These are phyloP conservation scores for Sarocladium brachiariae DNA, from an alignment of 2,329 filamentous ascomycete species.

Conservation along the genomic window DNA sequence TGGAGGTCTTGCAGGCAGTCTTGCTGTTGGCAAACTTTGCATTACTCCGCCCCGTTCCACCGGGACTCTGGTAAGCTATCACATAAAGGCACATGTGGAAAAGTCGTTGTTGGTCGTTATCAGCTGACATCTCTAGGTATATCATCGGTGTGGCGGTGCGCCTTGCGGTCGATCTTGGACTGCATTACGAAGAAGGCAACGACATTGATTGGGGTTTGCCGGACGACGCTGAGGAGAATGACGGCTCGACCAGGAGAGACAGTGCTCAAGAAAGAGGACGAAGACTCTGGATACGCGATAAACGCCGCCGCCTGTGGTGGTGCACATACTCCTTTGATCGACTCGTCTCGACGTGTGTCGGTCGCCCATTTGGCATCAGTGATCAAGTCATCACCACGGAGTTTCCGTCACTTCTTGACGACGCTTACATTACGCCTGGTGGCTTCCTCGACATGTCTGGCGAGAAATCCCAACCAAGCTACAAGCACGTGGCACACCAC, in stretches of 20 bases:
- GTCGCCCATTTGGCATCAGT: constrained; percentile 87
- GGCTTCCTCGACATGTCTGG: constrained; percentile 60
- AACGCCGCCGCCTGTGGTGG: constrained; percentile 89
- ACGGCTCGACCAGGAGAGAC: neutral
- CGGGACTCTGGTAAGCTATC: constrained; percentile 66
- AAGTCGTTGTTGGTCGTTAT: no score
- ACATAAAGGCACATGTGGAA: neutral
- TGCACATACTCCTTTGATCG: constrained; percentile 92
- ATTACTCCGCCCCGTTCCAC: constrained; percentile 81
- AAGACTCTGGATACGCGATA: constrained; percentile 77
- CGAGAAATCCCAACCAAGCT: constrained; percentile 61
- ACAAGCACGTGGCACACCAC: constrained; percentile 86
- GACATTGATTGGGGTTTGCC: constrained; percentile 54
- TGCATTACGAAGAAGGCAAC: constrained; percentile 86
- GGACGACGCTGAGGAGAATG: constrained; percentile 23
- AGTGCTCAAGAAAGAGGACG: constrained; percentile 50
- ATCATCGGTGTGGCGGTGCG: constrained; percentile 91
- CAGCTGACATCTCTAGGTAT: constrained; percentile 46
- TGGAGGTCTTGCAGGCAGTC: constrained; percentile 93
- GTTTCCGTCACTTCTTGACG: constrained; percentile 83
- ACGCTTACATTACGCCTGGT: constrained; percentile 74
- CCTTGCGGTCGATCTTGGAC: constrained; percentile 80
- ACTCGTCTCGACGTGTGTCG: constrained; percentile 91
- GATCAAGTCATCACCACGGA: constrained; percentile 95
- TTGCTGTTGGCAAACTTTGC: constrained; percentile 87